Evolutionary conservation across 75 land plant genomes (phyloP).

Genomic region (Picea glauca): DNA sequence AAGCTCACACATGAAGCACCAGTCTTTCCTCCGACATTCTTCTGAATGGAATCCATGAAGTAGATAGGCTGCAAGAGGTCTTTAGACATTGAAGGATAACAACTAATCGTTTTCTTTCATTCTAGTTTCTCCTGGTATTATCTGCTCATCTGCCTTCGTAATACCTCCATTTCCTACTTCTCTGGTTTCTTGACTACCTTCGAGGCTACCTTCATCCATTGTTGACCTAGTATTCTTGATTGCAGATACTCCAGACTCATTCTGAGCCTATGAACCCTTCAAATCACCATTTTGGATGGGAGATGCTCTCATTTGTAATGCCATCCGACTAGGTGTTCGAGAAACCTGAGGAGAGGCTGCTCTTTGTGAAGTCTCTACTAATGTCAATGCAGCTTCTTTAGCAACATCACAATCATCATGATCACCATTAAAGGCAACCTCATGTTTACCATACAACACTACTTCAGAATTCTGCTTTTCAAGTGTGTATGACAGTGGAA

Average conservation of each 20-base stretch:
- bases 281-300: constrained; percentile 44
- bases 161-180: constrained; percentile 60
- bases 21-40: too few relatives aligned
- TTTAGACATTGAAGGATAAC: too few relatives aligned
- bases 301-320: constrained; percentile 26
- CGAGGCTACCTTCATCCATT: constrained; percentile 46
- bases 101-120: neutral
- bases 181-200: constrained; percentile 73
- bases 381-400: too few relatives aligned
- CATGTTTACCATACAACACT: too few relatives aligned
- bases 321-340: constrained; percentile 47
- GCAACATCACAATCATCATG: too few relatives aligned
- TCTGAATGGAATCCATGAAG: too few relatives aligned
- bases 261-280: constrained; percentile 12
- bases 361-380: too few relatives aligned
- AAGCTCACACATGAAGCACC: too few relatives aligned
- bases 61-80: too few relatives aligned
- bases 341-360: neutral
- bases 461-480: too few relatives aligned
- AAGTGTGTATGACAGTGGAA: too few relatives aligned
- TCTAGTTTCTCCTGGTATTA: constrained; percentile 15
- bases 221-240: constrained; percentile 37
- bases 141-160: constrained; percentile 24
- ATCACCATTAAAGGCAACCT: too few relatives aligned
- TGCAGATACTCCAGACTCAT: constrained; percentile 21